These are phyloP conservation scores for Aspergillus nanangensis DNA, from an alignment of 495 filamentous ascomycete species.

Conservation along the genomic window DNA sequence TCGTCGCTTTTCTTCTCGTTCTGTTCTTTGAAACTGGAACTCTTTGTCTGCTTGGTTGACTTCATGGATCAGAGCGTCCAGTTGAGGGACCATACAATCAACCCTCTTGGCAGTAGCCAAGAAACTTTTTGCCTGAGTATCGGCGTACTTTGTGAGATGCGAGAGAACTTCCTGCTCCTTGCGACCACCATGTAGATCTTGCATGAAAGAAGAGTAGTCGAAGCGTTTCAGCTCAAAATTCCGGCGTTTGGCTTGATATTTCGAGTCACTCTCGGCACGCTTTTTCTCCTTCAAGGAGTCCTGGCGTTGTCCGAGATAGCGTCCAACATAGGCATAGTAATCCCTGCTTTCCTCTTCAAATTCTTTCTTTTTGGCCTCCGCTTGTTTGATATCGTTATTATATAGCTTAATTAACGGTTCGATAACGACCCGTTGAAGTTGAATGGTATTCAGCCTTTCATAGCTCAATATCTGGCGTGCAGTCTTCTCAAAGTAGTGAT, in stretches of 20 bases:
- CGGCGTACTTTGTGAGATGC: constrained; percentile 90
- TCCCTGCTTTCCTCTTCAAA: constrained; percentile 98
- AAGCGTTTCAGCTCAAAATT: constrained; percentile 97
- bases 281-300: constrained; percentile 98
- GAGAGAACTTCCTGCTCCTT: constrained; percentile 98
- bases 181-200: constrained; percentile 92
- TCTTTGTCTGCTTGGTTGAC: constrained; percentile 92
- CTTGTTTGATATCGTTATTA: constrained; percentile 94
- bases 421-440: constrained; percentile 88
- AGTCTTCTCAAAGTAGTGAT: constrained; percentile 98
- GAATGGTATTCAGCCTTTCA: constrained; percentile 75
- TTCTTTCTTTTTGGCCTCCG: constrained; percentile 93
- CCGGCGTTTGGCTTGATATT: constrained; percentile 89
- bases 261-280: constrained; percentile 86
- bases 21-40: constrained; percentile 87
- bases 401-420: constrained; percentile 91
- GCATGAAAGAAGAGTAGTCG: constrained; percentile 99
- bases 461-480: constrained; percentile 85
- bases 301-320: constrained; percentile 91
- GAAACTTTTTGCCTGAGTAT: constrained; percentile 82
- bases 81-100: constrained; percentile 79
- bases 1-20: constrained; percentile 88
- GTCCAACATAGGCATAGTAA: constrained; percentile 91
- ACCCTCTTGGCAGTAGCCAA: constrained; percentile 80
- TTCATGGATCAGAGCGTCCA: constrained; percentile 87